Evolutionary conservation across 164 flowering plant genomes (phyloP).

Genomic region (Chloranthus sessilifolius): DNA sequence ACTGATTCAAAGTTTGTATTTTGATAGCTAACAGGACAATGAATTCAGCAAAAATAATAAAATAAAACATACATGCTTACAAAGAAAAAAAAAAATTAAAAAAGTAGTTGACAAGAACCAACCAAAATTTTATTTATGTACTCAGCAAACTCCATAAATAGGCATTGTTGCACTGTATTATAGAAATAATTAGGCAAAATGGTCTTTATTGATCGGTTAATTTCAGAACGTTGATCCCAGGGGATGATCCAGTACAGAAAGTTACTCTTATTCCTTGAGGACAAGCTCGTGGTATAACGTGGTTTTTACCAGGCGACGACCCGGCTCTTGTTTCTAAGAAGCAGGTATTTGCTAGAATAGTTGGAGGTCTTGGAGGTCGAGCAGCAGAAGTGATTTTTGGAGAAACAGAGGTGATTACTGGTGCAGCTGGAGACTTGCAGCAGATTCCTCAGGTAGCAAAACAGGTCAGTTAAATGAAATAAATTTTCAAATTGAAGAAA

Average conservation of each 20-base stretch:
- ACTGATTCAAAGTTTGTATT: too few species aligned
- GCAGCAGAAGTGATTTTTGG: constrained; percentile 75
- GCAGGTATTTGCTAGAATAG: constrained; percentile 64
- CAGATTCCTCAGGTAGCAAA: constrained; percentile 62
- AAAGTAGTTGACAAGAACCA: too few species aligned
- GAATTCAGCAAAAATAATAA: too few species aligned
- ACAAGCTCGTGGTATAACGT: constrained; percentile 74
- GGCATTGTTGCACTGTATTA: too few species aligned
- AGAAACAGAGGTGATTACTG: constrained; percentile 64
- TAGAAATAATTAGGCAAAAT: background rate
- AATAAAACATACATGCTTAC: too few species aligned
- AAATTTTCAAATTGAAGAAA: too few species aligned
- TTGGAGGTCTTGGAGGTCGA: constrained; percentile 66
- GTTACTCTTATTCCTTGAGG: constrained; percentile 65
- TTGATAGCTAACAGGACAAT: too few species aligned
- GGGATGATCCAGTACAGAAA: constrained; percentile 72
- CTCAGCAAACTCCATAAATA: too few species aligned
- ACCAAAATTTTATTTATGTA: too few species aligned
- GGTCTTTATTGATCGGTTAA: background rate
- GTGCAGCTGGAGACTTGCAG: constrained; percentile 72
- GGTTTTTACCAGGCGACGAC: constrained; percentile 71
- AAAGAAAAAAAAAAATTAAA: too few species aligned
- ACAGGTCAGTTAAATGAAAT: constrained; percentile 49
- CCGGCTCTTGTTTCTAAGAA: constrained; percentile 56
- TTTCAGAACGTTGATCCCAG: constrained; percentile 53